Percentiles rank a stretch among this genome's conserved stretches.
Conservation (phyloP, 352 stramenopile genomes). For the Pythium plurisporium region DNA sequence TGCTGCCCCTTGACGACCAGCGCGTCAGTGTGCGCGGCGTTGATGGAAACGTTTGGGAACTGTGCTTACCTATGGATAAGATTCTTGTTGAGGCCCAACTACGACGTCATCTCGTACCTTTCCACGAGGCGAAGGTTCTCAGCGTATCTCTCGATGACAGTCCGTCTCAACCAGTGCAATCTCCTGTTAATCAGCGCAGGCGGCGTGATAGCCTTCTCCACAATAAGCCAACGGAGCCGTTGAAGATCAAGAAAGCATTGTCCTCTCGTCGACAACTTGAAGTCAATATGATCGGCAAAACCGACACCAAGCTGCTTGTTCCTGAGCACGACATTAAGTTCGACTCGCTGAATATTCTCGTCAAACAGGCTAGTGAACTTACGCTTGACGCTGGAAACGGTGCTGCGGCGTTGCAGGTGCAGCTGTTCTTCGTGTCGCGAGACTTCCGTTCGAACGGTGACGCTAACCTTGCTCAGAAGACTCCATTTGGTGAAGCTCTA, state of each 20-base stretch:
- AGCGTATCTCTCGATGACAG: not conserved
- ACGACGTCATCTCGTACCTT: conserved; percentile 36
- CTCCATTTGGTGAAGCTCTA: conserved; percentile 38
- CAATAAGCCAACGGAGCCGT: conserved; percentile 8
- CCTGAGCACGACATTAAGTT: conserved; percentile 35
- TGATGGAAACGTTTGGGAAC: conserved; percentile 27
- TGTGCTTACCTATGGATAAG: conserved; percentile 39
- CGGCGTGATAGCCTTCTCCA: conserved; percentile 18
- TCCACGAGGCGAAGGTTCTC: conserved; percentile 27
- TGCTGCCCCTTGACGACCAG: conserved; percentile 45
- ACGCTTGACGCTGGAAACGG: conserved; percentile 31
- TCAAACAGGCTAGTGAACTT: conserved; percentile 52
- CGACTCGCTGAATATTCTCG: conserved; percentile 37
- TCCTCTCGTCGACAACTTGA: conserved; percentile 11
- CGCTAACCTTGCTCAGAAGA: conserved; percentile 20
- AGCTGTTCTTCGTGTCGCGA: conserved; percentile 46
- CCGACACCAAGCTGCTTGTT: conserved; percentile 12
- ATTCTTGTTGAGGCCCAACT: conserved; percentile 45
- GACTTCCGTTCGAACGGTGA: conserved; percentile 34
- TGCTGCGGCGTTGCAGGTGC: conserved; percentile 25
- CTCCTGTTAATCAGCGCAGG: conserved; percentile 12
- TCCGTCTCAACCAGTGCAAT: not conserved
- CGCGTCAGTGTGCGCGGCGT: conserved; percentile 35
- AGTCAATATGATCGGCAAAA: conserved; percentile 16
- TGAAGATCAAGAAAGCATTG: conserved; percentile 8